Conservation (phyloP, 2,329 filamentous ascomycete species). For the Fusarium armeniacum region DNA sequence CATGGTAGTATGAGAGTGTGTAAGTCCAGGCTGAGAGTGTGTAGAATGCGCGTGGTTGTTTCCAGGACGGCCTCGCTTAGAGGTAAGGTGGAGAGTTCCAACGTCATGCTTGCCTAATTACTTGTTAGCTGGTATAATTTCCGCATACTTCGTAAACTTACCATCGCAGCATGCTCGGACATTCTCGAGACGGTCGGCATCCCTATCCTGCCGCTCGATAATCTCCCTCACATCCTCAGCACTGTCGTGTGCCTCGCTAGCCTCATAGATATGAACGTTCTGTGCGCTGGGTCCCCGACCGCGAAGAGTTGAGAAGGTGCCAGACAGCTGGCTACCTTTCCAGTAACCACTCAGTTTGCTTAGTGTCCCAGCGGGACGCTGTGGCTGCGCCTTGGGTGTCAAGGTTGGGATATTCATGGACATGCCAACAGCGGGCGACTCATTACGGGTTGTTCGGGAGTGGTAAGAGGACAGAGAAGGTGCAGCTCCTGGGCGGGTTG, state of each 20-base stretch:
- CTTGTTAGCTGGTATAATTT: constrained; percentile 39
- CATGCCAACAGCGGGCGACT: constrained; percentile 68
- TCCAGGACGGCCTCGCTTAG: constrained; percentile 60
- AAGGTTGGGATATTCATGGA: constrained; percentile 69
- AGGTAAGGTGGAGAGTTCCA: constrained; percentile 66
- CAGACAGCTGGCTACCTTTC: constrained; percentile 62
- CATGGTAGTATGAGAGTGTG: constrained; percentile 55
- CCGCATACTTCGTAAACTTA: constrained; percentile 61
- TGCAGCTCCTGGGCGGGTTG: constrained; percentile 66
- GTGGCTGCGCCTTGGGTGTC: constrained; percentile 62
- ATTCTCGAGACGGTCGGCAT: constrained; percentile 88
- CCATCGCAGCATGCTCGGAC: constrained; percentile 98
- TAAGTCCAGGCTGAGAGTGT: constrained; percentile 56
- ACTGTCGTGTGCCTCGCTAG: constrained; percentile 77
- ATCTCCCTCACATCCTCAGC: constrained; percentile 86
- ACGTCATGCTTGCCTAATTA: constrained; percentile 79
- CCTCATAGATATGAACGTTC: constrained; percentile 68
- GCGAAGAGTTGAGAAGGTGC: constrained; percentile 67
- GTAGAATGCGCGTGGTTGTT: constrained; percentile 53
- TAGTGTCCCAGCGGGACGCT: constrained; percentile 63
- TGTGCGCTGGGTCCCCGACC: constrained; percentile 64
- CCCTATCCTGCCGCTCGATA: constrained; percentile 82
- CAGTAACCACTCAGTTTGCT: constrained; percentile 73
- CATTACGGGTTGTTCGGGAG: constrained; percentile 77
- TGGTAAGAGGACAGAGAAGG: constrained; percentile 84